These are phyloP conservation scores for Glycine latifolia DNA, from an alignment of 306 rosid species.

Conservation along the genomic window DNA sequence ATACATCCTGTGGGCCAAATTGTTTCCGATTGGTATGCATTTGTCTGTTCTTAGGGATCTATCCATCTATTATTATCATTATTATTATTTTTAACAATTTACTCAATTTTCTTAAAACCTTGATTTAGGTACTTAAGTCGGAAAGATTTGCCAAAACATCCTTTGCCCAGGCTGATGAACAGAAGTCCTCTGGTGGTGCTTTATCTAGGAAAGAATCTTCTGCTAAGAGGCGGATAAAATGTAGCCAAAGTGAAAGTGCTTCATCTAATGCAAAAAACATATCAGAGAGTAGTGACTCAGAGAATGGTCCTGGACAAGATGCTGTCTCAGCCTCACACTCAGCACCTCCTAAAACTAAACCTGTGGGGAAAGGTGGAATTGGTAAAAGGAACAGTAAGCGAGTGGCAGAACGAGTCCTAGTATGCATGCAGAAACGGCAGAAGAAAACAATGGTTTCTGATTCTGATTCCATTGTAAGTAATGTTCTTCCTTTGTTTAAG, in stretches of 20 bases:
- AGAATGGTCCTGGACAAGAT: slow-evolving; percentile 78
- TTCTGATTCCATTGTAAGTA: slow-evolving; percentile 81
- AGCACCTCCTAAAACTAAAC: slow-evolving; percentile 64
- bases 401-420: slow-evolving; percentile 91
- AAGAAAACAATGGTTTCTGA: slow-evolving; percentile 80
- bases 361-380: slow-evolving; percentile 64
- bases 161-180: slow-evolving; percentile 65
- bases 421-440: slow-evolving; percentile 89
- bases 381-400: slow-evolving; percentile 93
- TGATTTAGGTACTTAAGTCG: slow-evolving; percentile 68
- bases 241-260: slow-evolving; percentile 90
- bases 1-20: slow-evolving; percentile 77
- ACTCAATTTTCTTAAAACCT: slow-evolving; percentile 47
- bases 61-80: neutral
- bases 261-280: slow-evolving; percentile 88
- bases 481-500: slow-evolving; percentile 51
- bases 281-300: slow-evolving; percentile 96
- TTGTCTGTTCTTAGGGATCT: neutral
- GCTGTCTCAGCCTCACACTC: slow-evolving; percentile 57
- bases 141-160: slow-evolving; percentile 65
- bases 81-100: neutral
- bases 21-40: slow-evolving; percentile 82
- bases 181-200: slow-evolving; percentile 65
- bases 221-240: slow-evolving; percentile 67
- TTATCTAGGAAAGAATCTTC: slow-evolving; percentile 70